Evolutionary conservation across 805 yeast species (phyloP).

Genomic region (Candida maltosa): DNA sequence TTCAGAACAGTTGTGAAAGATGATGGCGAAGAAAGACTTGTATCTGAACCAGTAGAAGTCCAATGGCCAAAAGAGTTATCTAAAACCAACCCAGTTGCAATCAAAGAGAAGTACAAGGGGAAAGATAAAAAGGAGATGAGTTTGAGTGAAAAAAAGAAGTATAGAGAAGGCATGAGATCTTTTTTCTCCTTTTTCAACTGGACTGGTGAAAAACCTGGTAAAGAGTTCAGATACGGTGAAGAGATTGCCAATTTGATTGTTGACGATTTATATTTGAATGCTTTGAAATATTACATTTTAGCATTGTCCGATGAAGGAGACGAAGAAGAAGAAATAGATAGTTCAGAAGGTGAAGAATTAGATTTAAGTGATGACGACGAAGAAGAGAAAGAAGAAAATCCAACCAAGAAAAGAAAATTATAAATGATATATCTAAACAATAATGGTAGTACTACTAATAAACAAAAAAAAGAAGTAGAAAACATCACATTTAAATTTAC

Average conservation of each 20-base stretch:
- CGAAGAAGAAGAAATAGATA: conserved; percentile 37
- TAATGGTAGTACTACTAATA: not conserved
- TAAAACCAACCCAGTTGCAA: conserved; percentile 51
- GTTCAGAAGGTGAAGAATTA: conserved; percentile 49
- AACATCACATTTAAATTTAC: too few species aligned
- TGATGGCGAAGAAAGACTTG: conserved; percentile 53
- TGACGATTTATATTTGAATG: conserved; percentile 83
- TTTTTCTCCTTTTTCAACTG: conserved; percentile 86
- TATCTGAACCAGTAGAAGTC: conserved; percentile 52
- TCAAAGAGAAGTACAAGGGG: conserved; percentile 32
- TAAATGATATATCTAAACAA: not conserved
- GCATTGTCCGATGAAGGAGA: conserved; percentile 63
- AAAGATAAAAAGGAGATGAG: conserved; percentile 37
- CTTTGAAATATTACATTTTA: conserved; percentile 76
- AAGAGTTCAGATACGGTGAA: conserved; percentile 76
- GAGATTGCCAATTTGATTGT: conserved; percentile 67
- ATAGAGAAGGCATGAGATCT: conserved; percentile 72
- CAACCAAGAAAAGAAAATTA: not conserved
- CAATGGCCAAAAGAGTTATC: conserved; percentile 69
- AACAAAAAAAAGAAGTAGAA: conserved; percentile 1
- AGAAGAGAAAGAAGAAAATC: too few species aligned
- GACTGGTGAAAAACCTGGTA: conserved; percentile 77
- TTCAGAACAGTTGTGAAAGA: conserved; percentile 46
- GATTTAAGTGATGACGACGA: conserved; percentile 56
- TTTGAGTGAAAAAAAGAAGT: conserved; percentile 55